A percentile compares a stretch with the other conserved stretches of the same genome.
Evolutionary conservation across 257 asterid species (phyloP).

Genomic region (Anisodus tanguticus): DNA sequence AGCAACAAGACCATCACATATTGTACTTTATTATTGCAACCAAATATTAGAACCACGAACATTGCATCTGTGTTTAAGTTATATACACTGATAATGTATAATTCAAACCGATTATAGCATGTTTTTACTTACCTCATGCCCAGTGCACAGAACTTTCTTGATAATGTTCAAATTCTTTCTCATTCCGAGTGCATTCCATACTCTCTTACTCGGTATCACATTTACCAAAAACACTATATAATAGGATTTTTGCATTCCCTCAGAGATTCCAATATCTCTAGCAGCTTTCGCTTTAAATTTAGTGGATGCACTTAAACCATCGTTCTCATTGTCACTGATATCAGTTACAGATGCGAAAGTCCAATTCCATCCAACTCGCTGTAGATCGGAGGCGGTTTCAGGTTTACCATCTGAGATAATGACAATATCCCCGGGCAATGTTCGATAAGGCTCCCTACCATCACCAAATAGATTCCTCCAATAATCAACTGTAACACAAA

Average conservation of each 20-base stretch:
- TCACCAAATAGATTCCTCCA: conserved; percentile 50
- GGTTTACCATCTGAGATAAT: conserved; percentile 47
- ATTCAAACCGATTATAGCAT: no score
- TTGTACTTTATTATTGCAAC: not conserved
- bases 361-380: conserved; percentile 39
- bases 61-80: no score
- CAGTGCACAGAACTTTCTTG: conserved; percentile 38
- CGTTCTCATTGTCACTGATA: conserved; percentile 36
- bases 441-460: conserved; percentile 52
- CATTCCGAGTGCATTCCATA: conserved; percentile 58
- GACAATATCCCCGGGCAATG: conserved; percentile 55
- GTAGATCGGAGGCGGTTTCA: conserved; percentile 39
- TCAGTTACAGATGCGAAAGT: conserved; percentile 50
- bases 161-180: conserved; percentile 43
- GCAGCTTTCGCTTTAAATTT: conserved; percentile 42
- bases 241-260: conserved; percentile 21
- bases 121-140: conserved; percentile 44
- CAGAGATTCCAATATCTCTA: conserved; percentile 24
- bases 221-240: conserved; percentile 55
- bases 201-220: conserved; percentile 46
- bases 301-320: conserved; percentile 28
- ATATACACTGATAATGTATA: no score
- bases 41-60: not conserved
- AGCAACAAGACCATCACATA: not conserved
- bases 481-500: conserved; percentile 34